Conservation (phyloP, 1,284 basidiomycete genomes). For the Naganishia liquefaciens region DNA sequence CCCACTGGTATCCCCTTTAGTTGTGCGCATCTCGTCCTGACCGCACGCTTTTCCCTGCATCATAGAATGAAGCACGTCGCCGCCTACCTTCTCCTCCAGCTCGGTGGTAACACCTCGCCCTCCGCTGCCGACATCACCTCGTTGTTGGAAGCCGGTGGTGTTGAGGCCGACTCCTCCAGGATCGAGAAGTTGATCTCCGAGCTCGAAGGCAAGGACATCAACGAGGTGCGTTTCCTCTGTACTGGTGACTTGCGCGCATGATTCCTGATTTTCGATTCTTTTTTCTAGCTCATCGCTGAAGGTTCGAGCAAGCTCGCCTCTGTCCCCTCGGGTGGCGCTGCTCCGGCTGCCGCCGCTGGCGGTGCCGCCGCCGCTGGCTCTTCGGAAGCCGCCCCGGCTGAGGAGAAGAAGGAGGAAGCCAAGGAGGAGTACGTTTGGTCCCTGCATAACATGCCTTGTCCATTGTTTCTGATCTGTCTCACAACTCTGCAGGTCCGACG, state of each 20-base stretch:
- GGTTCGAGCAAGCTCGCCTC: constrained; percentile 92
- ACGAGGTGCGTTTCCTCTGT: constrained; percentile 60
- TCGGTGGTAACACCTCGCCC: constrained; percentile 87
- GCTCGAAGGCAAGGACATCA: constrained; percentile 88
- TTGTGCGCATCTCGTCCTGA: not conserved
- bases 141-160: constrained; percentile 81
- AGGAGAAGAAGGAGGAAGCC: constrained; percentile 68
- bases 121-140: constrained; percentile 86
- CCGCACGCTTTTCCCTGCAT: not conserved
- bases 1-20: constrained; percentile 21
- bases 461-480: not conserved
- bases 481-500: constrained; percentile 53
- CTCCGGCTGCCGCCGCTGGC: constrained; percentile 48
- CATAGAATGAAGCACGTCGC: constrained; percentile 97
- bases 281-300: constrained; percentile 77
- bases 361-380: constrained; percentile 58
- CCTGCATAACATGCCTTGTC: not conserved
- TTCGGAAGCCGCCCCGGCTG: constrained; percentile 65
- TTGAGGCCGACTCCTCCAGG: constrained; percentile 83
- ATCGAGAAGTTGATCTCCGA: constrained; percentile 86
- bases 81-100: constrained; percentile 95
- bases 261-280: not conserved
- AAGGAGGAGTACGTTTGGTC: constrained; percentile 60
- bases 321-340: constrained; percentile 60
- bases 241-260: not conserved